Evolutionary conservation across 164 flowering plant species (phyloP).

Genomic region (Nymphaea colorata): DNA sequence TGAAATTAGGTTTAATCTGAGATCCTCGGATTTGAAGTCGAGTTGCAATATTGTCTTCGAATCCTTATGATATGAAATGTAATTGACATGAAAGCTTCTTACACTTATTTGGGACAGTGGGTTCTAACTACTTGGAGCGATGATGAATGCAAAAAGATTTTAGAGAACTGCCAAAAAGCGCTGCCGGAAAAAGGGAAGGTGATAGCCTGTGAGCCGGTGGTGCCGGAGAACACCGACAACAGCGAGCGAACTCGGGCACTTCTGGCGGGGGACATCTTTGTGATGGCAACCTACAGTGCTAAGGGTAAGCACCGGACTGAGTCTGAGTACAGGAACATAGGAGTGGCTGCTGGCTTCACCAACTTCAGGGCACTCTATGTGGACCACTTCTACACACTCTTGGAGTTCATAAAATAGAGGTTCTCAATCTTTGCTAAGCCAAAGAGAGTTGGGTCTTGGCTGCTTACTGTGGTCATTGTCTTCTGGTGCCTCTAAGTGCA

Average conservation of each 20-base stretch:
- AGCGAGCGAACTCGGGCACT: conserved; percentile 58
- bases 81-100: neutral
- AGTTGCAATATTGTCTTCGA: too few species aligned
- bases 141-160: conserved; percentile 49
- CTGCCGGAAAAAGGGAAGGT: conserved; percentile 58
- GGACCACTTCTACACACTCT: conserved; percentile 45
- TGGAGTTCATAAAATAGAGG: conserved; percentile 51
- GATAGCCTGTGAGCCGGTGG: conserved; percentile 69
- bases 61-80: neutral
- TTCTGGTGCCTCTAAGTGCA: too few species aligned
- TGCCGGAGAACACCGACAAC: conserved; percentile 42
- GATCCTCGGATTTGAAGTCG: too few species aligned
- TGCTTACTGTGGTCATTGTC: too few species aligned
- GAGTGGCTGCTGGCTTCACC: conserved; percentile 40
- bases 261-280: conserved; percentile 59
- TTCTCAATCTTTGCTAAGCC: too few species aligned
- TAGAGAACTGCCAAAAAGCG: conserved; percentile 54
- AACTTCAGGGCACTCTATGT: conserved; percentile 33
- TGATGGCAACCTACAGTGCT: conserved; percentile 58
- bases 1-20: neutral
- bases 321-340: conserved; percentile 45
- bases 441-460: too few species aligned
- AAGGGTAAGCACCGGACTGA: conserved; percentile 61
- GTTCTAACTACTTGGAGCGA: conserved; percentile 67
- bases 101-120: conserved; percentile 31